A percentile compares a stretch with the other conserved stretches of the same genome.
These are phyloP conservation scores for Saksenaea oblongispora DNA, from an alignment of 371 early-diverging fungal species.

Conservation along the genomic window DNA sequence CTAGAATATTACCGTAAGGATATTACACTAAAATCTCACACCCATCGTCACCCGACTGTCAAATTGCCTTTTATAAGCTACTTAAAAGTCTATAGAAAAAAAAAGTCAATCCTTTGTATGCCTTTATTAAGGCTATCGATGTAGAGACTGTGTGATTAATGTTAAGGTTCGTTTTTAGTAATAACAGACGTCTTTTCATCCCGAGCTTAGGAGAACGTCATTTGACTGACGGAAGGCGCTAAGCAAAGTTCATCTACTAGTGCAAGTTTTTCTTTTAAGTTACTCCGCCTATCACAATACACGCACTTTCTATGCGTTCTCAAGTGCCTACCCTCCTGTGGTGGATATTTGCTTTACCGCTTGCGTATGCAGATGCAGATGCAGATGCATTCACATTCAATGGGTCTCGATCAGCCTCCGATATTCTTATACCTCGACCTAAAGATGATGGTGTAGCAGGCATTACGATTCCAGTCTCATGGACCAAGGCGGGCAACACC, in stretches of 20 bases:
- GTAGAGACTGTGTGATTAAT: too few species aligned
- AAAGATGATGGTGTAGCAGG: neutral
- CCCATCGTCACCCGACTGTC: too few species aligned
- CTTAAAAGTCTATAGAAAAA: too few species aligned
- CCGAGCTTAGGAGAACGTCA: neutral
- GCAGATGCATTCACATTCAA: neutral
- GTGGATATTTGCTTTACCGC: neutral
- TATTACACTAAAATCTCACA: too few species aligned
- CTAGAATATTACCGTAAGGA: too few species aligned
- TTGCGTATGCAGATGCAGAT: neutral
- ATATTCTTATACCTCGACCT: neutral
- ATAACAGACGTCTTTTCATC: too few species aligned
- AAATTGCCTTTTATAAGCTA: too few species aligned
- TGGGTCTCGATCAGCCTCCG: neutral
- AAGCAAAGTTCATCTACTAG: neutral
- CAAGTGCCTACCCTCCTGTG: neutral
- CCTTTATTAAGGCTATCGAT: too few species aligned
- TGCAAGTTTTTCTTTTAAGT: neutral
- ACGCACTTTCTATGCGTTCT: neutral
- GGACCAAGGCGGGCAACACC: slow-evolving; percentile 5
- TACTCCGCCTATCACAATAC: neutral
- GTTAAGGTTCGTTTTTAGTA: too few species aligned
- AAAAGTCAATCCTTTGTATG: too few species aligned
- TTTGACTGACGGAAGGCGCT: neutral
- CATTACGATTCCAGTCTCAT: slow-evolving; percentile 8